phyloP scores from a whole-genome alignment of 257 asterid genomes.

The Solanum commersonii region DNA sequence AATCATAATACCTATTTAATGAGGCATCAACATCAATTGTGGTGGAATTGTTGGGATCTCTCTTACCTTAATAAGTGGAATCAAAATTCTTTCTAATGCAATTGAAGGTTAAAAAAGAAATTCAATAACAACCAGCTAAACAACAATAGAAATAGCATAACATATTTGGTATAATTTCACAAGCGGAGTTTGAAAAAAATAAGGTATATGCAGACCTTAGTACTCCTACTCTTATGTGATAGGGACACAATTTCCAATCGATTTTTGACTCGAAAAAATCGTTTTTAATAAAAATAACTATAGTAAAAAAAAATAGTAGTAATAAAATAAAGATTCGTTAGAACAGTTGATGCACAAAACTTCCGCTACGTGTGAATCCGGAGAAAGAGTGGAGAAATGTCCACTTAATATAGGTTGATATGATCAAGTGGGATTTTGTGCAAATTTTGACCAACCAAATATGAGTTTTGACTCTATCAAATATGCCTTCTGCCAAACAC shows the following conservation, averaged over 20 bases:
- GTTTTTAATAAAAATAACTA: too few species aligned
- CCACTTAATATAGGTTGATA: background rate
- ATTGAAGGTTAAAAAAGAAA: background rate
- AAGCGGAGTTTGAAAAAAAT: too few species aligned
- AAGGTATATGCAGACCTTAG: too few species aligned
- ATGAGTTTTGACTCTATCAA: background rate
- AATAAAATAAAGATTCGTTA: too few species aligned
- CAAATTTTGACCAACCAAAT: background rate
- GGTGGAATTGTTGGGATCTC: too few species aligned
- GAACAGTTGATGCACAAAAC: background rate
- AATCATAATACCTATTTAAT: too few species aligned
- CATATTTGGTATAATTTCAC: too few species aligned
- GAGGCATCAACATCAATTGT: background rate
- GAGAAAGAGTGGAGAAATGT: background rate
- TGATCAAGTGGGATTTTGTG: background rate
- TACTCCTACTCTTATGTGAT: background rate
- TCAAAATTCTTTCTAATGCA: background rate
- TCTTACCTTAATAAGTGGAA: too few species aligned
- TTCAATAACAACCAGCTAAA: background rate
- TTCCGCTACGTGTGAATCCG: background rate
- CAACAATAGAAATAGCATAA: too few species aligned
- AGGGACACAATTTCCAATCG: fast-evolving
- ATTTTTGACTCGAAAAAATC: fast-evolving
- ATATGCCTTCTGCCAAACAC: background rate
- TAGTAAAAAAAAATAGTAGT: too few species aligned